Conservation (phyloP, 257 asterid species). For the Anisodus acutangulus region DNA sequence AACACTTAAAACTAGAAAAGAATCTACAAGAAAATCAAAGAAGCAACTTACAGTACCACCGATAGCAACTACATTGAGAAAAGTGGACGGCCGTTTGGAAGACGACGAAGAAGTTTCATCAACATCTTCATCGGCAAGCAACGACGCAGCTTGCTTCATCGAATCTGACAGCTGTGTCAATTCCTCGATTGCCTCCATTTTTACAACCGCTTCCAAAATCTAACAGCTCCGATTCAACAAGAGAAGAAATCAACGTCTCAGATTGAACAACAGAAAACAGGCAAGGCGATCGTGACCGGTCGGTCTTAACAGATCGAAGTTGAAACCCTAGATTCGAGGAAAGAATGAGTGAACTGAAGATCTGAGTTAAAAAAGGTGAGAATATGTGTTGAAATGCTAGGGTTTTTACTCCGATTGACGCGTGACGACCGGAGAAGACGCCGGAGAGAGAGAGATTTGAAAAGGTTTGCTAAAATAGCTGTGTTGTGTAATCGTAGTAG, state of each 20-base stretch:
- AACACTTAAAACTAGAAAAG: background rate
- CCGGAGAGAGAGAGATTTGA: conserved; percentile 39
- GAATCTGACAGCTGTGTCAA: conserved; percentile 87
- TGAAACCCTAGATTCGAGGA: conserved; percentile 38
- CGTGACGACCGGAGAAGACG: conserved; percentile 33
- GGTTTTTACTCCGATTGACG: conserved; percentile 22
- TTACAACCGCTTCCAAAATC: background rate
- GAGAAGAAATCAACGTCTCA: background rate
- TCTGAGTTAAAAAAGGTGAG: conserved; percentile 30
- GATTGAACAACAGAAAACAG: background rate
- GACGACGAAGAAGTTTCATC: conserved; percentile 72
- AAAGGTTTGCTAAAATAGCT: conserved; percentile 22
- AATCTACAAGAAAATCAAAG: background rate
- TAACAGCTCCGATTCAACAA: background rate
- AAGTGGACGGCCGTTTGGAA: conserved; percentile 78
- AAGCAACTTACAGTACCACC: conserved; percentile 74
- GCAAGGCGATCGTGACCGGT: conserved; percentile 12
- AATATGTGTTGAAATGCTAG: conserved; percentile 21
- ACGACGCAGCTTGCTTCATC: conserved; percentile 89
- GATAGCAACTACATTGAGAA: conserved; percentile 92
- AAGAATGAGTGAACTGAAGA: conserved; percentile 7
- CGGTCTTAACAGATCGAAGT: conserved; percentile 25
- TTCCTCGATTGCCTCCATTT: conserved; percentile 84
- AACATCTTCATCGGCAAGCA: conserved; percentile 92
- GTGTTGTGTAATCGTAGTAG: conserved; percentile 11